Conservation (phyloP, 257 asterid genomes). For the Jasminum sambac region DNA sequence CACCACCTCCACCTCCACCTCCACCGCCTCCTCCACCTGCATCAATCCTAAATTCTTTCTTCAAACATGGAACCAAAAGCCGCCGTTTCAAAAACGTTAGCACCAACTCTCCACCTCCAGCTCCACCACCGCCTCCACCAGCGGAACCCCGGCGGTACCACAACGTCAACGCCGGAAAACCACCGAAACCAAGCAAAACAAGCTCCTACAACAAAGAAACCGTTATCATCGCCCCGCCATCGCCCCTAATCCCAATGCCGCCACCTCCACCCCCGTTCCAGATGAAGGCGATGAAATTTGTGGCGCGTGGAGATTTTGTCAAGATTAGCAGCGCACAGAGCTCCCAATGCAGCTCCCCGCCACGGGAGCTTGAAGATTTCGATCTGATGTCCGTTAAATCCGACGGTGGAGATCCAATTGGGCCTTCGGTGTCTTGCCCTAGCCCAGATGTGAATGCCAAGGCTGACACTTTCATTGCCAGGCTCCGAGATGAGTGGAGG, state of each 20-base stretch:
- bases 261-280: conserved; percentile 76
- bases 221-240: conserved; percentile 50
- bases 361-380: conserved; percentile 64
- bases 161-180: conserved; percentile 35
- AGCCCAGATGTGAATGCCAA: conserved; percentile 86
- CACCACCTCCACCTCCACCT: conserved; percentile 57
- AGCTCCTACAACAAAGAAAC: conserved; percentile 30
- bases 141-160: conserved; percentile 31
- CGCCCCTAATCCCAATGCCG: conserved; percentile 64
- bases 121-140: conserved; percentile 35
- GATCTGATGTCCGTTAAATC: conserved; percentile 57
- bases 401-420: conserved; percentile 50
- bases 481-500: conserved; percentile 76
- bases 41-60: conserved; percentile 58
- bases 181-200: conserved; percentile 66
- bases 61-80: conserved; percentile 64
- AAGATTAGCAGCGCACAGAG: conserved; percentile 58
- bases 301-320: conserved; percentile 58
- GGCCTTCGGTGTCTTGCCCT: conserved; percentile 68
- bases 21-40: conserved; percentile 65
- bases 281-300: conserved; percentile 54
- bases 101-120: conserved; percentile 22
- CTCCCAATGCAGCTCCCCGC: conserved; percentile 61
- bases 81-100: conserved; percentile 41
- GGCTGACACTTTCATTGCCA: conserved; percentile 76